phyloP scores from a whole-genome alignment of 306 rosid genomes.

The Phaseolus lunatus region DNA sequence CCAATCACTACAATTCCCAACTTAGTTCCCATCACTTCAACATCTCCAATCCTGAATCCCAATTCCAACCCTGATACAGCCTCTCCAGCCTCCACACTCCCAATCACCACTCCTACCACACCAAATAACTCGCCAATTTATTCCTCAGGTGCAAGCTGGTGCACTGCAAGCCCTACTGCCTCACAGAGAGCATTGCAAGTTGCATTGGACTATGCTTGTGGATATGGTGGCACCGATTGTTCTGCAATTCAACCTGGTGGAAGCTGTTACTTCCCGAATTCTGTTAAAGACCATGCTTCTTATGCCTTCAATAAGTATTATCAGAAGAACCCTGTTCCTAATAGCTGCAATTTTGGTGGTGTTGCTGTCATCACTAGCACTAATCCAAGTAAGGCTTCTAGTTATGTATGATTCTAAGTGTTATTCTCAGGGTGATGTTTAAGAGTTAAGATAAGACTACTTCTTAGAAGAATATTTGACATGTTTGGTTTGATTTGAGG shows the following conservation, averaged over 20 bases:
- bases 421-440: too few relatives aligned
- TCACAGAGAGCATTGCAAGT: constrained; percentile 64
- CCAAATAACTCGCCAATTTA: constrained; percentile 44
- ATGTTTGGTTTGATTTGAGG: not conserved
- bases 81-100: constrained; percentile 60
- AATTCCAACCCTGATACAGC: constrained; percentile 65
- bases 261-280: constrained; percentile 67
- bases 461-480: not conserved
- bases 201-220: constrained; percentile 89
- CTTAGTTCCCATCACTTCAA: constrained; percentile 55
- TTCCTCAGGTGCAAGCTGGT: constrained; percentile 70
- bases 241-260: constrained; percentile 69
- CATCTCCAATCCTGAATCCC: constrained; percentile 62
- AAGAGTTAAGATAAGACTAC: too few relatives aligned
- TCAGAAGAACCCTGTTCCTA: constrained; percentile 77
- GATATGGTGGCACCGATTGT: constrained; percentile 73
- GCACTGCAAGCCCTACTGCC: constrained; percentile 72
- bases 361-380: constrained; percentile 74
- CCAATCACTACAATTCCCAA: constrained; percentile 83
- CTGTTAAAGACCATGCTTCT: constrained; percentile 69
- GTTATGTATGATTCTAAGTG: not conserved
- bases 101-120: constrained; percentile 47
- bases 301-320: constrained; percentile 76
- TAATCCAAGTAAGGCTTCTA: constrained; percentile 69
- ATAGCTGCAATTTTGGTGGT: constrained; percentile 84